Conservation (phyloP, 208 protist genomes). For the Leptomonas pyrrhocoris region DNA sequence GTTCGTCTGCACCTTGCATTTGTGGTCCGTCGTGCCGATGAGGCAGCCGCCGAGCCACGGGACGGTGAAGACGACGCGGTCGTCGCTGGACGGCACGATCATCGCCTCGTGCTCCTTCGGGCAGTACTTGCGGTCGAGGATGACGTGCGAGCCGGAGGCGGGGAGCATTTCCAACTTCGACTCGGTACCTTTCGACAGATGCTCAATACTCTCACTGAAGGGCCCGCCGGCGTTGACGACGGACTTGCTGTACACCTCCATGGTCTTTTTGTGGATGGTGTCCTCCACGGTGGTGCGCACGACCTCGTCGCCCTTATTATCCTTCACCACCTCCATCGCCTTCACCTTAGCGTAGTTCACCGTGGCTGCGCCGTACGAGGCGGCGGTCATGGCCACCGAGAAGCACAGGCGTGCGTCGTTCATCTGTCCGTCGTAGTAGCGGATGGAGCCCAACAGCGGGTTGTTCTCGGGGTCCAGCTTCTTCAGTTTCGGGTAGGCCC, state of each 20-base stretch:
- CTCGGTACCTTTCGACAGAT: slow-evolving; percentile 62
- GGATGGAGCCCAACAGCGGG: slow-evolving; percentile 86
- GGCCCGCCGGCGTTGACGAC: slow-evolving; percentile 93
- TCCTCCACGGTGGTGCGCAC: slow-evolving; percentile 85
- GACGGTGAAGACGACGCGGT: slow-evolving; percentile 93
- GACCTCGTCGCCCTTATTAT: slow-evolving; percentile 46
- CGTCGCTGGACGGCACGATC: slow-evolving; percentile 92
- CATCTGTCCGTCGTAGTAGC: slow-evolving; percentile 96
- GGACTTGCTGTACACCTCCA: slow-evolving; percentile 81
- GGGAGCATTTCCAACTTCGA: slow-evolving; percentile 68
- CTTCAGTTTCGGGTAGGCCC: slow-evolving; percentile 76
- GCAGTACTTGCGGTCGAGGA: slow-evolving; percentile 83
- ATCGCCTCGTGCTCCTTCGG: slow-evolving; percentile 75
- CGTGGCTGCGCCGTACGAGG: slow-evolving; percentile 88
- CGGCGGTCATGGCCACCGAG: slow-evolving; percentile 92
- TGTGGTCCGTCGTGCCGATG: slow-evolving; percentile 94
- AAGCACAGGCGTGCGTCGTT: slow-evolving; percentile 97
- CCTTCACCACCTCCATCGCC: slow-evolving; percentile 56
- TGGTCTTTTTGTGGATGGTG: slow-evolving; percentile 60
- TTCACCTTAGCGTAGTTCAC: slow-evolving; percentile 92
- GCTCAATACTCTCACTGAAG: slow-evolving; percentile 83
- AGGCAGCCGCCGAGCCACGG: slow-evolving; percentile 94
- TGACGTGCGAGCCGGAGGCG: slow-evolving; percentile 84
- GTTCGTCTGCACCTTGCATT: slow-evolving; percentile 64
- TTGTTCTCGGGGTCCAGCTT: slow-evolving; percentile 56